Base-by-base conservation (phyloP, 2,329 filamentous ascomycete genomes). In the Xylariaceae sp. region DNA sequence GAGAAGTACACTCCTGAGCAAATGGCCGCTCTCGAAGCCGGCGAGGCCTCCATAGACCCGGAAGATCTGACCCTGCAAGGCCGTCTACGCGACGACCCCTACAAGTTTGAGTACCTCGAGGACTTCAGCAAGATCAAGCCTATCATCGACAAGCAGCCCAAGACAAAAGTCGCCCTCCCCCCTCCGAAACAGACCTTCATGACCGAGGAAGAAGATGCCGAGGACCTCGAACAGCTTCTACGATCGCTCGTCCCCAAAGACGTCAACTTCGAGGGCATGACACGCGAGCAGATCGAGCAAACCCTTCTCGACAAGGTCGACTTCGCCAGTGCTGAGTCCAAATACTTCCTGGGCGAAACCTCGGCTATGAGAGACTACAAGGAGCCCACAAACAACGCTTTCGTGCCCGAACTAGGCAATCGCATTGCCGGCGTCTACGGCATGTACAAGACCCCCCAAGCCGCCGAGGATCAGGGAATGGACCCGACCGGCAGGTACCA, bases 111-210 rank as follows among this genome's bases (percentile, higher is more conserved):
- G 50, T 93, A 95, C 66, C 70, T 92, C 44, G 90, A 96, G 64
- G 88, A 95, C 66, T 86, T 95, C 60, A 80, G 85, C 48, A 77
- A 78, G 46, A 77, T 92, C 52, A 80, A 88, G 60, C 88, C 89
- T 42, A 75, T 88, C 40, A 78, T 93, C 49, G 92, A 97, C 70
- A 79, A 84, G 63, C 80, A 72, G 64, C 77, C 69, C 55, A 74
- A 68, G 47, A 69, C 66, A 37, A 65, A 68, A 62, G n/a, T n/a
- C n/a, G 68, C 64, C 45, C 75, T 75, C 58, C 75, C 73, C 59
- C 73, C 79, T 55, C 74, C 80, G 44, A 70, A 73, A 40, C 74
- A 82, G 49, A 69, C 77, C 50, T 77, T 84, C 67, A 83, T 84
- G 67, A 73, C 68, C 45, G 67, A 78, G 45, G 76, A 80, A 52